These are phyloP conservation scores for Malassezia japonica DNA, from an alignment of 1,284 basidiomycete species.

Conservation along the genomic window DNA sequence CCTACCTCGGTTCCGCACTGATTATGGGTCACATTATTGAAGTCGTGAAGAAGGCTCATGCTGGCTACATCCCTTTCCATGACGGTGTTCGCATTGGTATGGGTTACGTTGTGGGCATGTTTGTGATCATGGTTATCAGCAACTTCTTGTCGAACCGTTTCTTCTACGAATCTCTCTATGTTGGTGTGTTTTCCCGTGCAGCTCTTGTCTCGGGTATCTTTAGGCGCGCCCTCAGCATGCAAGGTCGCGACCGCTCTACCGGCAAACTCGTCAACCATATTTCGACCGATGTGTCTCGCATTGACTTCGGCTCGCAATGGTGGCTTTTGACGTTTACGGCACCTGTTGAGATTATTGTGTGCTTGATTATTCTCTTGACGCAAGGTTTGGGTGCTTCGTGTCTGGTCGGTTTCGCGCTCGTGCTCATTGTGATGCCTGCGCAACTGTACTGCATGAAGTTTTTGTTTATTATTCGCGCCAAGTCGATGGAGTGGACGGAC, in stretches of 20 bases:
- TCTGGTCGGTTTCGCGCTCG: slow-evolving; percentile 71
- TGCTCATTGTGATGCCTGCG: slow-evolving; percentile 57
- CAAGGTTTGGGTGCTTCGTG: slow-evolving; percentile 63
- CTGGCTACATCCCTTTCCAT: no score
- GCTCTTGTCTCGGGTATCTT: slow-evolving; percentile 85
- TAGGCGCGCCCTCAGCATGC: slow-evolving; percentile 65
- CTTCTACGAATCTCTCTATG: slow-evolving; percentile 55
- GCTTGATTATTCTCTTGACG: slow-evolving; percentile 60
- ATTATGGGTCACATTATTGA: slow-evolving; percentile 36
- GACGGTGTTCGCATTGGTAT: slow-evolving; percentile 36
- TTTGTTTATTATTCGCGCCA: slow-evolving; percentile 62
- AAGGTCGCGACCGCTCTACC: slow-evolving; percentile 69
- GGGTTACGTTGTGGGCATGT: slow-evolving; percentile 20
- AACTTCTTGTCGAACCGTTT: slow-evolving; percentile 58
- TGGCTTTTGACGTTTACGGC: slow-evolving; percentile 67
- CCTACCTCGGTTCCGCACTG: slow-evolving; percentile 39
- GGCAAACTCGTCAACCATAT: slow-evolving; percentile 85
- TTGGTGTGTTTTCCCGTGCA: slow-evolving; percentile 63
- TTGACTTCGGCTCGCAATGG: slow-evolving; percentile 79
- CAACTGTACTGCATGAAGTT: slow-evolving; percentile 67
- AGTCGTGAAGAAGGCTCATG: background rate
- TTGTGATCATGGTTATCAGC: slow-evolving; percentile 13
- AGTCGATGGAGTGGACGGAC: slow-evolving; percentile 84
- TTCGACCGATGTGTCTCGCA: slow-evolving; percentile 78
- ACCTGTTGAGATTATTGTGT: slow-evolving; percentile 51